Evolutionary conservation across 306 rosid genomes (phyloP).

Genomic region (Gleditsia sinensis): DNA sequence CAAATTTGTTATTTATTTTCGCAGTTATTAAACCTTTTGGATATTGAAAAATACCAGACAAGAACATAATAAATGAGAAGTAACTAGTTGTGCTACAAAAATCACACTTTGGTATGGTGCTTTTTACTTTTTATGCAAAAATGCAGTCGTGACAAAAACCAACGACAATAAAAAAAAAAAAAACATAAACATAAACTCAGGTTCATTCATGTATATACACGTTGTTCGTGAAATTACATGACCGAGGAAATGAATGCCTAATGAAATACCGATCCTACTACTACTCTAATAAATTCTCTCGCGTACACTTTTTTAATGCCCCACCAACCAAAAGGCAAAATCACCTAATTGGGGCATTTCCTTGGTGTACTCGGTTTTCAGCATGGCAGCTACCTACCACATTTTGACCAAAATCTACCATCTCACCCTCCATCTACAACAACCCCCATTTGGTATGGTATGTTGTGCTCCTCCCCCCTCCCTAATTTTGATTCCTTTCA

Average conservation of each 20-base stretch:
- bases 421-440: neutral
- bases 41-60: too few species aligned
- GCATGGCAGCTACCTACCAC: constrained; percentile 26
- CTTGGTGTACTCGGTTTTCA: neutral
- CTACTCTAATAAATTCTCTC: neutral
- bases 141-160: neutral
- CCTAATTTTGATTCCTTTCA: neutral
- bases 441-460: neutral
- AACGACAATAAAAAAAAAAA: neutral
- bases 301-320: neutral
- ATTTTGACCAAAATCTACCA: neutral
- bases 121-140: neutral
- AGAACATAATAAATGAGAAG: too few species aligned
- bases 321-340: neutral
- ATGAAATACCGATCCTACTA: neutral
- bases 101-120: too few species aligned
- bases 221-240: neutral
- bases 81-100: too few species aligned
- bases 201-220: neutral
- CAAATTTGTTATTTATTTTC: too few species aligned
- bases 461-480: neutral
- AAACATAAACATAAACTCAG: neutral
- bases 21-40: too few species aligned
- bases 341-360: neutral
- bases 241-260: neutral